Conservation (phyloP, 2,329 filamentous ascomycete species). For the Scytalidium sp. region DNA sequence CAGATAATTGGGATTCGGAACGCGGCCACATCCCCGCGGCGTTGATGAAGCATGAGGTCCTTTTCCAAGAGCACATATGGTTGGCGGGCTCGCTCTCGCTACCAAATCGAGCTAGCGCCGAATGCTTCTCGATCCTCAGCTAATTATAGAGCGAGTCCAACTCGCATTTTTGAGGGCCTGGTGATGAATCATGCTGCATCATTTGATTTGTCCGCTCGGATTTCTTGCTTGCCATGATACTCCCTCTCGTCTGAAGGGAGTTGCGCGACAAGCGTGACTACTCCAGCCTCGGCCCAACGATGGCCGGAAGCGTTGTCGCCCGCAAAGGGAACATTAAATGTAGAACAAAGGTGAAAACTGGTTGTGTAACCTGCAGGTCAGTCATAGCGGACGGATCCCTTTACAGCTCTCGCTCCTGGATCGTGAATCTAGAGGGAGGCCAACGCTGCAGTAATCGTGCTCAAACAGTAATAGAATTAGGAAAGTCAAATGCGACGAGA, state of each 20-base stretch:
- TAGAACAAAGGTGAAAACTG: constrained; percentile 38
- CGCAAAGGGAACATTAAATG: constrained; percentile 25
- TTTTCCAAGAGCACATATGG: constrained; percentile 12
- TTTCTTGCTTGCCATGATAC: constrained; percentile 18
- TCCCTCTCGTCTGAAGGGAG: constrained; percentile 16
- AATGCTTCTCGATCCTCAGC: constrained; percentile 6
- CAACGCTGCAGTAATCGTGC: constrained; percentile 13
- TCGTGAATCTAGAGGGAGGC: constrained; percentile 11
- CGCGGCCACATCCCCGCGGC: constrained; percentile 2
- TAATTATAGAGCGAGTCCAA: constrained; percentile 8
- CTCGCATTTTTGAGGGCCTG: constrained; percentile 10
- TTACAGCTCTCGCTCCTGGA: constrained; percentile 11
- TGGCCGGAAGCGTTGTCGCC: constrained; percentile 20
- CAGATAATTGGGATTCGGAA: constrained; percentile 9
- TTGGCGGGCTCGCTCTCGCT: constrained; percentile 32
- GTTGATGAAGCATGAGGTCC: constrained; percentile 7
- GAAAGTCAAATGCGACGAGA: constrained; percentile 24
- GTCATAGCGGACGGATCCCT: constrained; percentile 18
- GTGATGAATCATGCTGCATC: constrained; percentile 13
- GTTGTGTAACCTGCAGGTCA: constrained; percentile 41
- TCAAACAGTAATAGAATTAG: constrained; percentile 44
- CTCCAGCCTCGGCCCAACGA: constrained; percentile 12
- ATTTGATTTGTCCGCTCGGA: constrained; percentile 26
- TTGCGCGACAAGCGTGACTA: constrained; percentile 14
- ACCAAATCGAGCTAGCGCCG: constrained; percentile 22